These are phyloP conservation scores for Candolleomyces eurysporus DNA, from an alignment of 768 basidiomycete genomes.

Conservation along the genomic window DNA sequence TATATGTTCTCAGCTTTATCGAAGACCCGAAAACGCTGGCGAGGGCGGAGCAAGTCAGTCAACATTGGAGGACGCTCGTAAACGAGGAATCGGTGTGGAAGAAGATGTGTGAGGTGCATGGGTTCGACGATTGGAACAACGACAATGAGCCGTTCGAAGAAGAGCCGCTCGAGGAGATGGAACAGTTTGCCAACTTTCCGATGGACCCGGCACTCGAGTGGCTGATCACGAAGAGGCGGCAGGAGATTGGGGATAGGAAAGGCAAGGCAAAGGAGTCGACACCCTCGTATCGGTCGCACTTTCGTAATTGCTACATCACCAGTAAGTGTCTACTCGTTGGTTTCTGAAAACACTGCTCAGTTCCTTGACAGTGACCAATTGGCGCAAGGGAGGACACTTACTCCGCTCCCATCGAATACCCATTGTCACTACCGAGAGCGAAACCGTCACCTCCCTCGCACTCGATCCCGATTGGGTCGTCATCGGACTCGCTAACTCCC, in stretches of 20 bases:
- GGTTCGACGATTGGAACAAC: slow-evolving; percentile 25
- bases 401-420: slow-evolving; percentile 62
- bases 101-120: slow-evolving; percentile 61
- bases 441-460: slow-evolving; percentile 85
- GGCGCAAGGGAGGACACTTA: slow-evolving; percentile 72
- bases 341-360: background rate
- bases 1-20: slow-evolving; percentile 75
- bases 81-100: slow-evolving; percentile 82
- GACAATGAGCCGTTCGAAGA: slow-evolving; percentile 11
- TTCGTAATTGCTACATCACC: slow-evolving; percentile 69
- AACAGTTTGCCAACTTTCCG: slow-evolving; percentile 31
- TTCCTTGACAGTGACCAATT: slow-evolving; percentile 60
- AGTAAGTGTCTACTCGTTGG: slow-evolving; percentile 40
- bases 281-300: slow-evolving; percentile 70
- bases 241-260: slow-evolving; percentile 5
- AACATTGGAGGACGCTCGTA: slow-evolving; percentile 66
- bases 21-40: slow-evolving; percentile 73
- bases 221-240: slow-evolving; percentile 28
- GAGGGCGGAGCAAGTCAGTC: slow-evolving; percentile 67
- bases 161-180: slow-evolving; percentile 18
- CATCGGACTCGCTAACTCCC: slow-evolving; percentile 82
- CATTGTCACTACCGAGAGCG: slow-evolving; percentile 41
- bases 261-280: slow-evolving; percentile 5
- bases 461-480: slow-evolving; percentile 83
- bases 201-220: slow-evolving; percentile 42